Percentiles rank a stretch among this genome's conserved stretches.
These are phyloP conservation scores for apple (Malus domestica) DNA, from an alignment of 306 rosid genomes.

Conservation along the genomic window ASM211411v1 NC_041805.1:29734001-29734500, in stretches of 20 bases:
- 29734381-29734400: not conserved
- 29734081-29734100: conserved; percentile 5
- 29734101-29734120: not conserved
- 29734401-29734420: not conserved
- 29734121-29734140: not conserved
- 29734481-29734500: not conserved
- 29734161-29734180: not conserved
- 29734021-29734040: too few species aligned
- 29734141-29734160: not conserved
- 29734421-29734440: not conserved
- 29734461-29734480: not conserved
- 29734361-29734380: not conserved
- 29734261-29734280: not conserved
- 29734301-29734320: not conserved
- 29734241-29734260: not conserved
- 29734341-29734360: not conserved
- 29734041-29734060: too few species aligned
- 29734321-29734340: not conserved
- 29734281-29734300: not conserved
- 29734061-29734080: too few species aligned
- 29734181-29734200: not conserved
- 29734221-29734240: not conserved
- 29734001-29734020: too few species aligned
- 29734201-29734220: not conserved
- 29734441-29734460: not conserved